Percentiles rank a stretch among this genome's conserved stretches.
phyloP scores from a whole-genome alignment of 2,329 filamentous ascomycete species.

The Cryphonectria carpinicola region DNA sequence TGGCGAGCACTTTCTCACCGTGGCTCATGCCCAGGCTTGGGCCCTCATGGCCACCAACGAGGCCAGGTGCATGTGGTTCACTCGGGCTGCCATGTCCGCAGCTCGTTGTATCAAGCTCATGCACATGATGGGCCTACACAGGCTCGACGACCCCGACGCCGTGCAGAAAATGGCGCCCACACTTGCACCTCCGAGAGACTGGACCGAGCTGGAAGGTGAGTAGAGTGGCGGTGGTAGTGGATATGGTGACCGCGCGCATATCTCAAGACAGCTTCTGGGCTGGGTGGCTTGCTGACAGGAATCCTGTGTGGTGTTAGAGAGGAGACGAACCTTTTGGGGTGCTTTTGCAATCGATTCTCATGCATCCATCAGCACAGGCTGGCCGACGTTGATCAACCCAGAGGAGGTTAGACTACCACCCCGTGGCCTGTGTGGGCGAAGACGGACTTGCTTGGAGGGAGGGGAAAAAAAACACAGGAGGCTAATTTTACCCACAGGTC shows the following conservation, averaged over 20 bases:
- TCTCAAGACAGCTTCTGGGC: neutral
- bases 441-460: neutral
- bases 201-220: slow-evolving; percentile 66
- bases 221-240: slow-evolving; percentile 47
- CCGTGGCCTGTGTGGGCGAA: neutral
- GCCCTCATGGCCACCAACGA: slow-evolving; percentile 75
- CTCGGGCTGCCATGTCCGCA: slow-evolving; percentile 80
- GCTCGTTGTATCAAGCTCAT: slow-evolving; percentile 71
- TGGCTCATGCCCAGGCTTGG: slow-evolving; percentile 85
- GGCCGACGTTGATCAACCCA: slow-evolving; percentile 81
- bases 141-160: slow-evolving; percentile 67
- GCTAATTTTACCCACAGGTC: slow-evolving; percentile 50
- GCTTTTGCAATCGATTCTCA: slow-evolving; percentile 83
- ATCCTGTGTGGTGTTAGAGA: slow-evolving; percentile 52
- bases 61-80: slow-evolving; percentile 83
- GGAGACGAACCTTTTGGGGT: slow-evolving; percentile 84
- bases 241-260: slow-evolving; percentile 38
- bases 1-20: slow-evolving; percentile 77
- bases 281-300: neutral
- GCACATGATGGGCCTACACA: slow-evolving; percentile 85
- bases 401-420: slow-evolving; percentile 55
- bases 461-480: slow-evolving; percentile 11
- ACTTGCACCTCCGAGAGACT: slow-evolving; percentile 73
- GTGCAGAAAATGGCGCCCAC: slow-evolving; percentile 69
- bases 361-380: slow-evolving; percentile 85